Evolutionary conservation across 2,329 filamentous ascomycete species (phyloP), one percentile per base, ranked within the genome.

Genomic region (Trichoderma semiorbis): DNA sequence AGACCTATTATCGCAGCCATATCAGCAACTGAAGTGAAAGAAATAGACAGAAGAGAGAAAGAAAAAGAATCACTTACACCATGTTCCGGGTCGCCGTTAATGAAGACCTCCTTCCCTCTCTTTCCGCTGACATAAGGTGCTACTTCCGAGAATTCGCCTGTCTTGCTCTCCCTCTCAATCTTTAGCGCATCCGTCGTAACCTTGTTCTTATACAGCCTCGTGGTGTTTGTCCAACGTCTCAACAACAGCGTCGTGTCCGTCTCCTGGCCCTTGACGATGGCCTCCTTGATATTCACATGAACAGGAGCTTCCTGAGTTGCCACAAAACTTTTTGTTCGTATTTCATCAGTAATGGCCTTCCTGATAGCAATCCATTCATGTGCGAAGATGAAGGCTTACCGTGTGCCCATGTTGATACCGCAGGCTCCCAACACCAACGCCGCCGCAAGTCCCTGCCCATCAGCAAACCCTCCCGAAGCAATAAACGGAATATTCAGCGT

Each of bases 391-490:
- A 47, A 21, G n/a, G n/a, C 43, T 21, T 21, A 50, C 55, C 96
- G 87, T 11, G 96, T 99, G 72, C 96, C 96, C 96, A 99, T 99
- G 84, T 99, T 99, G 84, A 98, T 91, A 74, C 96, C 96, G 80
- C 93, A 93, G 0, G 96, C 96, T 43, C 96, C 96, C 14, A 99
- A 88, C 53, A 92, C 91, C 76, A 99, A 85, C 8, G 96, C 96
- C 2, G 95, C 96, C 1, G 96, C 96, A 24, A 99, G 88, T 5
- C 96, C 96, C 78, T 97, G 90, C 0, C 96, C 96, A 80, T 99
- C 96, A 14, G 94, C 95, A 79, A 99, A 98, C 2, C 96, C 96
- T 71, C 96, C 96, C 2, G 93, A 97, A 1, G 96, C 96, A 79
- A 99, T 97, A 81, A 98, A 99, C 0, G 96, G 96, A 11, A 97